phyloP scores from a whole-genome alignment of 179 eudicot species.

The Heliamphora ciliata region DNA sequence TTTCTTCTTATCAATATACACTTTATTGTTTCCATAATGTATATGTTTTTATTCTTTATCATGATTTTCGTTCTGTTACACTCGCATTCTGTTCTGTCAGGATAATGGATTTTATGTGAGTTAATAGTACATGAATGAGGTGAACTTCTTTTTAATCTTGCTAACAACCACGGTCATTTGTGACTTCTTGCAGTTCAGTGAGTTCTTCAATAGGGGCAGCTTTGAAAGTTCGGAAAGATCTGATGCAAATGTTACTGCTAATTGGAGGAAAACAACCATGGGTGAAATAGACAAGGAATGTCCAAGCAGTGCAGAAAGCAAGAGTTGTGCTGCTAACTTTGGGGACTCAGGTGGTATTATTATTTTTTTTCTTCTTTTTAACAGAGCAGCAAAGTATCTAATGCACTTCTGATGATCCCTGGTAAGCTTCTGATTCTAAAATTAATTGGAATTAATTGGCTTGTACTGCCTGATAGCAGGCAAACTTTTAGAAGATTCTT shows the following conservation, averaged over 20 bases:
- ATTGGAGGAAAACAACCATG: constrained; percentile 43
- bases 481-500: constrained; percentile 27
- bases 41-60: neutral
- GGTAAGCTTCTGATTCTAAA: neutral
- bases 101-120: neutral
- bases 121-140: neutral
- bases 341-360: constrained; percentile 12
- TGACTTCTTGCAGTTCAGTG: constrained; percentile 32
- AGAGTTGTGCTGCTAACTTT: constrained; percentile 10
- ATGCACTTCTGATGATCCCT: neutral
- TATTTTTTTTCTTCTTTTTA: no score
- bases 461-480: constrained; percentile 22
- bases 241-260: constrained; percentile 30
- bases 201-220: constrained; percentile 18
- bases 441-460: constrained; percentile 9
- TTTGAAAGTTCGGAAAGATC: constrained; percentile 20
- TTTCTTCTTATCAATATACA: neutral
- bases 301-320: constrained; percentile 19
- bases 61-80: neutral
- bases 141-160: neutral
- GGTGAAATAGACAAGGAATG: constrained; percentile 30
- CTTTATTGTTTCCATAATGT: neutral
- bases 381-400: neutral
- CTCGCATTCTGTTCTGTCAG: neutral
- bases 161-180: constrained; percentile 10